Base-by-base conservation (phyloP, 2,329 filamentous ascomycete genomes). In the Aspergillus phoenicis region DNA sequence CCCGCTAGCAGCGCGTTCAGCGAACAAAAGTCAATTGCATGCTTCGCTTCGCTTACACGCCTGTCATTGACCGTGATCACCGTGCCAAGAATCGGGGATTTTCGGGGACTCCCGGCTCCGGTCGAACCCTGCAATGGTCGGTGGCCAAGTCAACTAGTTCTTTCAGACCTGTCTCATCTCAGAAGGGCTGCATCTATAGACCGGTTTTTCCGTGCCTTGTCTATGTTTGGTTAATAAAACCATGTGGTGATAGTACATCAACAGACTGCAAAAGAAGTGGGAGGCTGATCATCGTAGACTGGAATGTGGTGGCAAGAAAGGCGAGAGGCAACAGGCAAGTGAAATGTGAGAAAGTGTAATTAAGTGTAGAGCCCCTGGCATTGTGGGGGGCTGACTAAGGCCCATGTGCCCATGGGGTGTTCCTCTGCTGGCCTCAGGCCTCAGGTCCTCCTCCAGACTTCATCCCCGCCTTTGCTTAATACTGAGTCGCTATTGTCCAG, bases 51-150 rank as follows among this genome's bases (percentile, higher is more conserved):
- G 47, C 47, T 51, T 30, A 33, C 47, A 6, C 6, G 24, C 24
- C 26, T 20, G 26, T 30, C 47, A 51, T 17, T n/a, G 22, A 28
- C 45, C 13, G 13, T 45, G 47, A 28, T 30, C 24, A 30, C 30
- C 26, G 26, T 51, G 47, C 47, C 47, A 51, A 30, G 47, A 26
- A 51, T 51, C 47, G 47, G 47, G 47, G 26, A 33, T 51, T 17
- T 17, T 17, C 47, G 47, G 47, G 47, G 24, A 28, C 22, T 49
- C 20, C 26, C 28, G 47, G 47, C 26, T 30, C 47, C 26, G 26
- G 17, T 51, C 26, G 15, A 17, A 51, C 26, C 22, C 22, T 28
- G 45, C 24, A 15, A 28, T 49, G 24, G 24, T 26, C 10, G 45
- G 5, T 15, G 45, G 22, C 43, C 20, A 26, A 13, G 17, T 47